These are phyloP conservation scores for Boletus hoseneyae DNA, from an alignment of 1,284 basidiomycete species.

Conservation along the genomic window DNA sequence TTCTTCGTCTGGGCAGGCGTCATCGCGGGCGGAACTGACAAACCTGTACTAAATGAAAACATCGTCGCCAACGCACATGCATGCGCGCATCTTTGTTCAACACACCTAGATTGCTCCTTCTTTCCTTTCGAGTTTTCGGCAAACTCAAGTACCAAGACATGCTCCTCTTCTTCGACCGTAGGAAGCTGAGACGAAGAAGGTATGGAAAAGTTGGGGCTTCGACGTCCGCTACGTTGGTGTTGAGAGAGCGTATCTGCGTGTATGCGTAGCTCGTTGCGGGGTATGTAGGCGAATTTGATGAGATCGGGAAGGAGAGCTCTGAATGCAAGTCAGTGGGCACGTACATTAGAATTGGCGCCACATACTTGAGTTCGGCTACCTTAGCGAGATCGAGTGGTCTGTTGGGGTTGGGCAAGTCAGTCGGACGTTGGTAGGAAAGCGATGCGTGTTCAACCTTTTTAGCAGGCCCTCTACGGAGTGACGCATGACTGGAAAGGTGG, in stretches of 20 bases:
- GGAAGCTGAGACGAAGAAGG: conserved; percentile 20
- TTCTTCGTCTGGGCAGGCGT: conserved; percentile 62
- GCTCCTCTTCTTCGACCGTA: conserved; percentile 46
- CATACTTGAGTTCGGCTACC: conserved; percentile 84
- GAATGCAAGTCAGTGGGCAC: not conserved
- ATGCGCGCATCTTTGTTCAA: not conserved
- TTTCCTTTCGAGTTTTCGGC: conserved; percentile 52
- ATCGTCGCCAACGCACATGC: conserved; percentile 7
- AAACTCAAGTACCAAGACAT: conserved; percentile 75
- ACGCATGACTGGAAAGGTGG: conserved; percentile 75
- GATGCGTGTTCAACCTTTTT: conserved; percentile 50
- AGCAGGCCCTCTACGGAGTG: conserved; percentile 76
- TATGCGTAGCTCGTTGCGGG: conserved; percentile 59
- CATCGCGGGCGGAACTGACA: conserved; percentile 47
- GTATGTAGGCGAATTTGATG: conserved; percentile 81
- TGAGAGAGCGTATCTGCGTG: conserved; percentile 41
- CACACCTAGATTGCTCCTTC: conserved; percentile 33
- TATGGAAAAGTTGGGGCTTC: conserved; percentile 42
- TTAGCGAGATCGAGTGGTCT: conserved; percentile 78
- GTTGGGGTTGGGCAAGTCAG: conserved; percentile 9
- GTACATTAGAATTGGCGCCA: not conserved
- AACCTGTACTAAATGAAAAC: conserved; percentile 34
- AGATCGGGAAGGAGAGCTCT: conserved; percentile 81
- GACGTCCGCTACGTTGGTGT: conserved; percentile 20
- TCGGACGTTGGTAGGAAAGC: not conserved